Evolutionary conservation across 768 basidiomycete genomes (phyloP).

Genomic region (Botryobasidium botryosum): DNA sequence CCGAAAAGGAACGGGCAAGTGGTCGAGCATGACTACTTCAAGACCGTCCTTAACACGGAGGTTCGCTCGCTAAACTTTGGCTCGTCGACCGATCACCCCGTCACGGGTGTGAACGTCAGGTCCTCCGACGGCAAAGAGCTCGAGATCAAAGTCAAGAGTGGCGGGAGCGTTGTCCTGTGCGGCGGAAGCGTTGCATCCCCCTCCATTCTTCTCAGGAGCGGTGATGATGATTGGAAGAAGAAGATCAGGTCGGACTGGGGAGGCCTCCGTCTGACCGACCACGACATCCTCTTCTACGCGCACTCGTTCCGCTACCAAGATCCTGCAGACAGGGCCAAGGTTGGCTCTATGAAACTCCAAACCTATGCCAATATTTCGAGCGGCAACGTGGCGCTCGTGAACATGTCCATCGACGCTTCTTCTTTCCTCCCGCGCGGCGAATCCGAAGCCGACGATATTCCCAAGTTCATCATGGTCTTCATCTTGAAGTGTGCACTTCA

Average conservation of each 20-base stretch:
- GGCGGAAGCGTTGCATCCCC: slow-evolving; percentile 15
- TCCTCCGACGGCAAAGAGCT: background rate
- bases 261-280: slow-evolving; percentile 13
- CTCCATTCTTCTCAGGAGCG: slow-evolving; percentile 16
- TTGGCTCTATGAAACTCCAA: slow-evolving; percentile 19
- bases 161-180: slow-evolving; percentile 9
- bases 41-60: slow-evolving; percentile 13
- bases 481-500: slow-evolving; percentile 8
- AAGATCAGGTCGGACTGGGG: slow-evolving; percentile 1
- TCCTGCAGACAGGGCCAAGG: slow-evolving; percentile 3
- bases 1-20: background rate
- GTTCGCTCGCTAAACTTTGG: background rate
- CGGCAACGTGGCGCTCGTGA: slow-evolving; percentile 13
- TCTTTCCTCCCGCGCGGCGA: slow-evolving; percentile 17
- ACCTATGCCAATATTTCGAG: slow-evolving; percentile 1
- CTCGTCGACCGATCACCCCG: background rate
- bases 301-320: slow-evolving; percentile 13
- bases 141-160: background rate
- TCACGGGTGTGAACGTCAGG: slow-evolving; percentile 5
- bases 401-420: slow-evolving; percentile 15
- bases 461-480: slow-evolving; percentile 12
- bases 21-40: slow-evolving; percentile 11
- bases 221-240: background rate
- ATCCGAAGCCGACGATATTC: slow-evolving; percentile 2
- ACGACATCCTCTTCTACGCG: slow-evolving; percentile 15